These are phyloP conservation scores for Globisporangium solare DNA, from an alignment of 352 stramenopile species.

Conservation along the genomic window DNA sequence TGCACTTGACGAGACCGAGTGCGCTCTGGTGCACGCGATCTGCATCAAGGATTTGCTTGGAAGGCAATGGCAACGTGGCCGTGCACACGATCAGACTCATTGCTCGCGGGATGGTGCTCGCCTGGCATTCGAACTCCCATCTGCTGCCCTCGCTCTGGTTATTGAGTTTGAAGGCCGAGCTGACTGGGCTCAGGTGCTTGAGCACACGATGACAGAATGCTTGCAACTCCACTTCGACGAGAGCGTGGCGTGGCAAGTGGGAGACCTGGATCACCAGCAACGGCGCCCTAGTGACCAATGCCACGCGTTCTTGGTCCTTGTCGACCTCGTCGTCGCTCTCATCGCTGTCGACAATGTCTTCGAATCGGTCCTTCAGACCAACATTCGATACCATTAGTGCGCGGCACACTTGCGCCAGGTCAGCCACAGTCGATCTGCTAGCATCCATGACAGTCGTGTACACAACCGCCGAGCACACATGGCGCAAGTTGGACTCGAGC, in stretches of 20 bases:
- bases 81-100: conserved; percentile 49
- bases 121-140: conserved; percentile 24
- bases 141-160: neutral
- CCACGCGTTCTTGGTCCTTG: conserved; percentile 41
- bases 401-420: conserved; percentile 12
- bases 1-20: conserved; percentile 13
- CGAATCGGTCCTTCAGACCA: conserved; percentile 47
- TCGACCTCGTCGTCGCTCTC: conserved; percentile 76
- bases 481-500: conserved; percentile 73
- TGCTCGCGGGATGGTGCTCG: conserved; percentile 33
- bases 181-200: conserved; percentile 41
- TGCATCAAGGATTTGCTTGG: conserved; percentile 11
- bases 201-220: conserved; percentile 61
- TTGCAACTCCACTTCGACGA: conserved; percentile 76
- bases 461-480: conserved; percentile 61
- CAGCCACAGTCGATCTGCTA: neutral
- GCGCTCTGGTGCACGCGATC: conserved; percentile 20
- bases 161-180: neutral
- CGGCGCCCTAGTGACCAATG: conserved; percentile 43
- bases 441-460: conserved; percentile 33
- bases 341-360: conserved; percentile 54
- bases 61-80: conserved; percentile 9
- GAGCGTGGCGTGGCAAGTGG: conserved; percentile 54
- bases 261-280: conserved; percentile 67
- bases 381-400: conserved; percentile 41